Percentiles rank a stretch among this genome's conserved stretches.
Evolutionary conservation across 2,329 filamentous ascomycete genomes (phyloP).

Genomic region (Raffaelea albimanens): DNA sequence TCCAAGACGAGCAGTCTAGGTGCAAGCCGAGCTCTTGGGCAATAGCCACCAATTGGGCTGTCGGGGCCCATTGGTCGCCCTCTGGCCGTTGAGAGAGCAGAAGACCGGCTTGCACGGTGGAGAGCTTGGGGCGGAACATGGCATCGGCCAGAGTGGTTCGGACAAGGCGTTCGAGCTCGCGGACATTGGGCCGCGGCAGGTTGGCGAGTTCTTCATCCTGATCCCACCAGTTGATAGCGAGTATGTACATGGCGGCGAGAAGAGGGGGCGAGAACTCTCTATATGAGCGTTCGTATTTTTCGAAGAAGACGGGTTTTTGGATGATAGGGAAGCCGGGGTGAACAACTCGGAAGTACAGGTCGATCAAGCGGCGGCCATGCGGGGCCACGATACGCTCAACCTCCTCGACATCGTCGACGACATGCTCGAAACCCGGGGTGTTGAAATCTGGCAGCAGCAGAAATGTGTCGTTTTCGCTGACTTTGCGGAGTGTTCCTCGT

Average conservation of each 20-base stretch:
- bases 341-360: constrained; percentile 72
- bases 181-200: constrained; percentile 61
- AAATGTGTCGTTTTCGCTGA: constrained; percentile 71
- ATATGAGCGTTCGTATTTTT: constrained; percentile 65
- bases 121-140: constrained; percentile 73
- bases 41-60: constrained; percentile 77
- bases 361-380: constrained; percentile 66
- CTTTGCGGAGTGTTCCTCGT: constrained; percentile 60
- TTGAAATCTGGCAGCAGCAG: constrained; percentile 67
- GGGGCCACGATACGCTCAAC: constrained; percentile 49
- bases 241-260: constrained; percentile 71
- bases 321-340: constrained; percentile 77
- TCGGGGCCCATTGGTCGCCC: constrained; percentile 73
- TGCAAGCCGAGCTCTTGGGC: constrained; percentile 83
- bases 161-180: constrained; percentile 57
- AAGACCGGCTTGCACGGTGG: constrained; percentile 68
- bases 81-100: constrained; percentile 61
- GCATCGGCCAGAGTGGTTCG: constrained; percentile 57
- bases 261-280: constrained; percentile 67
- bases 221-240: constrained; percentile 70
- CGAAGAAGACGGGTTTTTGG: constrained; percentile 69
- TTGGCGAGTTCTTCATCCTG: constrained; percentile 49
- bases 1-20: constrained; percentile 78
- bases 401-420: constrained; percentile 20
- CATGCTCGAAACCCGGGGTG: constrained; percentile 63